phyloP scores from a whole-genome alignment of 768 basidiomycete genomes.

The Bullera alba region DNA sequence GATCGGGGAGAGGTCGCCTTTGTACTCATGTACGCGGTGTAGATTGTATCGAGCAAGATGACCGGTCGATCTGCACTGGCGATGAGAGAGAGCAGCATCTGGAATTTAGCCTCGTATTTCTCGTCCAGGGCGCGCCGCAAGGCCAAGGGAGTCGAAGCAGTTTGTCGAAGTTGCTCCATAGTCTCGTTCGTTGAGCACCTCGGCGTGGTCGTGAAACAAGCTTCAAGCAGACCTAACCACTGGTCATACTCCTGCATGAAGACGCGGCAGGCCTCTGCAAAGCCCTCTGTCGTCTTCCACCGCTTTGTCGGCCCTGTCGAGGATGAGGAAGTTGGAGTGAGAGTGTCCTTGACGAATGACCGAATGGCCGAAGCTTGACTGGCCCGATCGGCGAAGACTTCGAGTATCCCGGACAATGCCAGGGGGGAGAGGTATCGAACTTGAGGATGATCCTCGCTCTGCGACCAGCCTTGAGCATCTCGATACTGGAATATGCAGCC shows the following conservation, averaged over 20 bases:
- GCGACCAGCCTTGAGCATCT: slow-evolving; percentile 1
- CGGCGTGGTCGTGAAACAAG: too few relatives aligned
- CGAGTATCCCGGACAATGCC: slow-evolving; percentile 11
- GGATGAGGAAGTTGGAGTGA: too few relatives aligned
- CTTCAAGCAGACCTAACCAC: too few relatives aligned
- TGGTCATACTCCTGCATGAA: too few relatives aligned
- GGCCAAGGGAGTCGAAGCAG: slow-evolving; percentile 13
- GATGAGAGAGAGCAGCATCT: slow-evolving; percentile 7
- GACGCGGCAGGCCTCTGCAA: too few relatives aligned
- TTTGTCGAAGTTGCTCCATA: too few relatives aligned
- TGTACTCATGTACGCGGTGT: slow-evolving; percentile 2
- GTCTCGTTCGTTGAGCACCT: too few relatives aligned
- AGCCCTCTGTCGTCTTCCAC: too few relatives aligned
- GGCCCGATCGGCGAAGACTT: background rate
- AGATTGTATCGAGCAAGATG: slow-evolving; percentile 19
- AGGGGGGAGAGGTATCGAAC: slow-evolving; percentile 13
- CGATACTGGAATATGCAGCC: slow-evolving; percentile 17
- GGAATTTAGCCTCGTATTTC: slow-evolving; percentile 6
- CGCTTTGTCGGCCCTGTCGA: too few relatives aligned
- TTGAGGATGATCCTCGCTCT: slow-evolving; percentile 17
- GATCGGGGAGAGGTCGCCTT: background rate
- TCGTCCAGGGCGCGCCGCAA: slow-evolving; percentile 10
- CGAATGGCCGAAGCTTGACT: slow-evolving; percentile 11
- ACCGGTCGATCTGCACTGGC: slow-evolving; percentile 10
- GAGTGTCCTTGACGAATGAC: too few relatives aligned